Percentiles rank a stretch among this genome's conserved stretches.
Evolutionary conservation across 345 rosid genomes (phyloP).

Genomic region (Excoecaria cochinchinensis): DNA sequence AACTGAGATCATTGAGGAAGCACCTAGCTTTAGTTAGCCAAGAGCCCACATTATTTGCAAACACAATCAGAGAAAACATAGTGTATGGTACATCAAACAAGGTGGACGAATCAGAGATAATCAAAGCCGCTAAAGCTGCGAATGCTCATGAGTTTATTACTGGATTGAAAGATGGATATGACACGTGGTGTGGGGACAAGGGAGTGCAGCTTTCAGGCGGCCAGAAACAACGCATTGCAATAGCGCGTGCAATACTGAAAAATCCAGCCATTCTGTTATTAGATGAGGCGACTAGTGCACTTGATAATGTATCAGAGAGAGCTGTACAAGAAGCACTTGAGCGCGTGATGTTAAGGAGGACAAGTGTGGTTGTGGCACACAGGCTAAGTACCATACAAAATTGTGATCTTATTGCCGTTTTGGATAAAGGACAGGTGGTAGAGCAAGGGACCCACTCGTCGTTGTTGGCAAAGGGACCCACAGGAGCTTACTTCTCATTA

Average conservation of each 20-base stretch:
- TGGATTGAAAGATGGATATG: too few species aligned
- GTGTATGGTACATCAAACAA: not conserved
- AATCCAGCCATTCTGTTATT: too few species aligned
- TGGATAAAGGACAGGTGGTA: slow-evolving; percentile 30
- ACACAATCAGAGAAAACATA: too few species aligned
- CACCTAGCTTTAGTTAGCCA: too few species aligned
- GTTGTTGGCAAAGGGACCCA: slow-evolving; percentile 24
- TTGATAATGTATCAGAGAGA: too few species aligned
- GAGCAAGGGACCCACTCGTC: slow-evolving; percentile 33
- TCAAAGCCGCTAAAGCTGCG: slow-evolving; percentile 23
- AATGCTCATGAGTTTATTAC: slow-evolving; percentile 32
- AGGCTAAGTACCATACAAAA: slow-evolving; percentile 27
- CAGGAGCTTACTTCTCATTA: slow-evolving; percentile 29
- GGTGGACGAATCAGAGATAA: slow-evolving; percentile 9
- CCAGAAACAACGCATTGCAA: too few species aligned
- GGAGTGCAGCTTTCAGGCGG: too few species aligned
- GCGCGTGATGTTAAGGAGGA: slow-evolving; percentile 36
- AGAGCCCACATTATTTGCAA: too few species aligned
- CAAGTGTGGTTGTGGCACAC: slow-evolving; percentile 33
- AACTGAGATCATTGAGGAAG: too few species aligned
- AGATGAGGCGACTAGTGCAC: too few species aligned
- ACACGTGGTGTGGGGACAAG: too few species aligned
- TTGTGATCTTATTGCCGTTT: slow-evolving; percentile 27
- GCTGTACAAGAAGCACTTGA: slow-evolving; percentile 37
- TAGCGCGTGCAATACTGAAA: too few species aligned